phyloP scores from a whole-genome alignment of 2,329 filamentous ascomycete genomes.

The Leptographium flavum region DNA sequence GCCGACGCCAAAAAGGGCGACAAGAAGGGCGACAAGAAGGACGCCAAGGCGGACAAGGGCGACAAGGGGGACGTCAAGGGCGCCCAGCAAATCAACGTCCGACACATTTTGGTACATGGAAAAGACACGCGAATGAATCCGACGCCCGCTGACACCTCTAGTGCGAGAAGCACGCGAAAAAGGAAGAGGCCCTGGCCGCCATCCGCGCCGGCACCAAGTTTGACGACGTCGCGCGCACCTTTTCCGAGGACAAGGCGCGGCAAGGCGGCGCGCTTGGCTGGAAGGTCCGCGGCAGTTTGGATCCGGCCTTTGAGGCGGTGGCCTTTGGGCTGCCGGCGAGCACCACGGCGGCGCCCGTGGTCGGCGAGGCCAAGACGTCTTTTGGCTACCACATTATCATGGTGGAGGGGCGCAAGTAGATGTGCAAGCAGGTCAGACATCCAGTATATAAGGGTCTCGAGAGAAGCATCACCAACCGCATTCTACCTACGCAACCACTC shows the following conservation, averaged over 20 bases:
- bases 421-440: too few species aligned
- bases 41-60: too few species aligned
- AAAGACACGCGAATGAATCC: too few species aligned
- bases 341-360: conserved; percentile 48
- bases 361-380: conserved; percentile 56
- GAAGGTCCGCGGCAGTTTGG: conserved; percentile 54
- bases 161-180: conserved; percentile 66
- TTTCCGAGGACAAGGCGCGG: conserved; percentile 64
- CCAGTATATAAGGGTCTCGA: too few species aligned
- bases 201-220: conserved; percentile 53
- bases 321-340: conserved; percentile 57
- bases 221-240: conserved; percentile 58
- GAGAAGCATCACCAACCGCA: too few species aligned
- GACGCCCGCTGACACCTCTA: conserved; percentile 23
- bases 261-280: conserved; percentile 58
- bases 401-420: conserved; percentile 46
- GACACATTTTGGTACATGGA: conserved; percentile 56
- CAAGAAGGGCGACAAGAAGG: conserved; percentile 4
- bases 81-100: conserved; percentile 45
- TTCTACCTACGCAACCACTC: too few species aligned
- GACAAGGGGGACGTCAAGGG: conserved; percentile 11
- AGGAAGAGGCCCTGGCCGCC: conserved; percentile 60
- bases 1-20: conserved; percentile 3
- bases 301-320: conserved; percentile 56
- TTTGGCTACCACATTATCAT: conserved; percentile 74